Conservation (phyloP, 805 yeast species). For the Huiozyma naganishii region DNA sequence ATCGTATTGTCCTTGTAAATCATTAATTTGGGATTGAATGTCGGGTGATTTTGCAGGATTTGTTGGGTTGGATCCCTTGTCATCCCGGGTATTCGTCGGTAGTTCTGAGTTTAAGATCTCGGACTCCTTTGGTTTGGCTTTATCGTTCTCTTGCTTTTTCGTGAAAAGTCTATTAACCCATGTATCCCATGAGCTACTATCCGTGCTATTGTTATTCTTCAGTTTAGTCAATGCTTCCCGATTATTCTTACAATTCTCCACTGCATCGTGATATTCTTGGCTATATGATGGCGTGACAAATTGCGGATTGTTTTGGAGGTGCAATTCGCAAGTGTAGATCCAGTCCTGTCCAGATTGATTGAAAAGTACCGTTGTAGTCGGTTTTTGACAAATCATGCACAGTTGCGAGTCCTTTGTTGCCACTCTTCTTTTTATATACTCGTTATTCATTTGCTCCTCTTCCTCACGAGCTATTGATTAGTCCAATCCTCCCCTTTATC, state of each 20-base stretch:
- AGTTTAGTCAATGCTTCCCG: constrained; percentile 10
- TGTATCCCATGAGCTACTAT: constrained; percentile 22
- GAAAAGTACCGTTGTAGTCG: constrained; percentile 21
- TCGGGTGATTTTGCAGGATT: background rate
- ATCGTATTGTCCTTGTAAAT: constrained; percentile 10
- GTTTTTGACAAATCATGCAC: constrained; percentile 21
- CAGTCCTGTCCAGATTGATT: constrained; percentile 22
- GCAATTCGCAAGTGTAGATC: constrained; percentile 28
- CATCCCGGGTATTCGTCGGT: background rate
- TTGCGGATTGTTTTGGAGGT: constrained; percentile 25
- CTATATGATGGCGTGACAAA: constrained; percentile 22
- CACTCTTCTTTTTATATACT: constrained; percentile 20
- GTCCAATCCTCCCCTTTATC: no score
- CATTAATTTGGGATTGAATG: background rate
- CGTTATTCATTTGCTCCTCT: constrained; percentile 16
- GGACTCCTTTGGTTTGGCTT: background rate
- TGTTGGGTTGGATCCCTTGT: background rate
- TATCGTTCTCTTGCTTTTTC: constrained; percentile 5
- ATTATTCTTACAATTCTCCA: constrained; percentile 10
- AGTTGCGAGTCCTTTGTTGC: constrained; percentile 21
- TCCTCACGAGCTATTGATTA: background rate
- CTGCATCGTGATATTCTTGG: constrained; percentile 11
- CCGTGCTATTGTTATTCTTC: constrained; percentile 2
- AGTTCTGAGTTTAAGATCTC: background rate
- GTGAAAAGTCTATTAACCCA: constrained; percentile 24